Percentiles rank a stretch among this genome's conserved stretches.
Conservation (phyloP, 192 early-diverging fungal species). For the Coemansia sp. region DNA sequence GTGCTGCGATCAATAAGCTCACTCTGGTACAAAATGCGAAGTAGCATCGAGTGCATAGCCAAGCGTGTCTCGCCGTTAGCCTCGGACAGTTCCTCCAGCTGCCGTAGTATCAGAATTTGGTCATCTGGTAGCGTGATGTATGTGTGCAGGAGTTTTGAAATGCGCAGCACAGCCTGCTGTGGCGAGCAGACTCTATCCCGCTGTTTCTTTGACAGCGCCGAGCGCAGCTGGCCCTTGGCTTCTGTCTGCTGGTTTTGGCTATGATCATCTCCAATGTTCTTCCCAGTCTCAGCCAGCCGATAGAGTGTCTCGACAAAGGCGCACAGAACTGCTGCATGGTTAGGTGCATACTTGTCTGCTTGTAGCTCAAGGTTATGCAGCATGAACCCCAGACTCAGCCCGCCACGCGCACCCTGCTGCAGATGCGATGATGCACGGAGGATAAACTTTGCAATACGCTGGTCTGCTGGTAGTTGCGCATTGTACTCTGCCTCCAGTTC, state of each 20-base stretch:
- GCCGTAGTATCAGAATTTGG: slow-evolving; percentile 36
- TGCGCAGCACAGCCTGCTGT: slow-evolving; percentile 27
- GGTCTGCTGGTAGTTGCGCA: slow-evolving; percentile 39
- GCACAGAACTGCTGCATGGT: slow-evolving; percentile 38
- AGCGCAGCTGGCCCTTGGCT: slow-evolving; percentile 10
- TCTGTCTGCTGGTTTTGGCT: neutral
- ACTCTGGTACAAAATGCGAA: slow-evolving; percentile 45
- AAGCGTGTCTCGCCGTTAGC: slow-evolving; percentile 33
- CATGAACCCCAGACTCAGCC: slow-evolving; percentile 51
- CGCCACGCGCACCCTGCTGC: slow-evolving; percentile 48
- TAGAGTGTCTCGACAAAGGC: slow-evolving; percentile 52
- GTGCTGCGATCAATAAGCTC: slow-evolving; percentile 42
- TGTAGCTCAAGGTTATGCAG: slow-evolving; percentile 42
- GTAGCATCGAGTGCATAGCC: slow-evolving; percentile 25
- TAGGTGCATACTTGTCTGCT: slow-evolving; percentile 37
- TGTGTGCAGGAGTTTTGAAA: slow-evolving; percentile 40
- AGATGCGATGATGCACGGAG: slow-evolving; percentile 49
- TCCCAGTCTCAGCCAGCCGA: slow-evolving; percentile 26
- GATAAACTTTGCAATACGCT: slow-evolving; percentile 55
- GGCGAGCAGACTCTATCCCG: slow-evolving; percentile 23
- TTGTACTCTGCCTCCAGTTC: slow-evolving; percentile 46
- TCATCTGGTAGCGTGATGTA: slow-evolving; percentile 41
- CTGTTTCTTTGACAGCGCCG: slow-evolving; percentile 40
- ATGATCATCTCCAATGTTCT: neutral
- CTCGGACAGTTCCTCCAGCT: slow-evolving; percentile 42